Conservation (phyloP, 108 stramenopile species). For the Discostella stelligeroides region DNA sequence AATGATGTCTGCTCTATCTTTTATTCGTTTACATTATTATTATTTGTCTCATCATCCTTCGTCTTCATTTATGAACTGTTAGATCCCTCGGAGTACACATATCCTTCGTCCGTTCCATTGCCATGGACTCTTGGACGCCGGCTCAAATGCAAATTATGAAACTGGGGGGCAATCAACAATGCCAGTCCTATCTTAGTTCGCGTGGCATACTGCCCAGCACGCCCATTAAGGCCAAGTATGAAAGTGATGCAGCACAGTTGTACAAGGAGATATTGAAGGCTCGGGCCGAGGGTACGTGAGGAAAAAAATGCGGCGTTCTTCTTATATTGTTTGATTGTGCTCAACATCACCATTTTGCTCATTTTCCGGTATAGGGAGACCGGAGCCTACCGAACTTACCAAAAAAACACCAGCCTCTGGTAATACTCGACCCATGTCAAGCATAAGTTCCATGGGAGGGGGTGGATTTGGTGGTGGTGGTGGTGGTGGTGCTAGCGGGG, state of each 20-base stretch:
- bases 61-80: background rate
- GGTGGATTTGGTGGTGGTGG: slow-evolving; percentile 22
- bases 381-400: slow-evolving; percentile 77
- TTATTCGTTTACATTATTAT: background rate
- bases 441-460: slow-evolving; percentile 41
- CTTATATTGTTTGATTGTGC: slow-evolving; percentile 1
- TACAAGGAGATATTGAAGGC: slow-evolving; percentile 88
- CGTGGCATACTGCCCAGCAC: slow-evolving; percentile 66
- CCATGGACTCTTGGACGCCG: slow-evolving; percentile 97
- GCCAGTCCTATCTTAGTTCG: slow-evolving; percentile 60
- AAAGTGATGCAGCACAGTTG: slow-evolving; percentile 80
- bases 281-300: slow-evolving; percentile 62
- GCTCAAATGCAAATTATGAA: slow-evolving; percentile 84
- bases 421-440: slow-evolving; percentile 19
- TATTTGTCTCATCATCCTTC: background rate
- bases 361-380: slow-evolving; percentile 48
- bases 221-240: slow-evolving; percentile 86
- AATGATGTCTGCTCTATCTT: no score
- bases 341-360: background rate
- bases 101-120: slow-evolving; percentile 95
- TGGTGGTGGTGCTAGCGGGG: slow-evolving; percentile 21
- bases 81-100: slow-evolving; percentile 96
- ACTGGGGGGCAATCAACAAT: slow-evolving; percentile 81
- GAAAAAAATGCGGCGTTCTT: no score
- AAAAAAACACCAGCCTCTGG: slow-evolving; percentile 18